Evolutionary conservation across 306 rosid species (phyloP).

Genomic region (peach (Prunus persica)): Prunus_persica_NCBIv2 NC_034010.1:20284501-20285000

Average conservation of each 20-base stretch:
- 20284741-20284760: constrained; percentile 15
- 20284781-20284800: not conserved
- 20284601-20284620: rapidly evolving
- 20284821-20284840: constrained; percentile 43
- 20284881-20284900: constrained; percentile 61
- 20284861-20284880: constrained; percentile 56
- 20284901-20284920: constrained; percentile 33
- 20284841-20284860: constrained; percentile 54
- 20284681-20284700: not conserved
- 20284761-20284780: constrained; percentile 4
- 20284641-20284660: no score
- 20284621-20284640: no score
- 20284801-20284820: constrained; percentile 26
- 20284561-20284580: no score
- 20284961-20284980: constrained; percentile 17
- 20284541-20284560: no score
- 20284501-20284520: constrained; percentile 2
- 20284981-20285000: not conserved
- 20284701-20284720: constrained; percentile 12
- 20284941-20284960: constrained; percentile 8
- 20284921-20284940: constrained; percentile 33
- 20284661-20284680: no score
- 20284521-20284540: not conserved
- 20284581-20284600: no score
- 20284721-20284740: constrained; percentile 5